Base-by-base conservation (phyloP, 2,329 filamentous ascomycete species). In the Tetracladium maxilliforme region DNA sequence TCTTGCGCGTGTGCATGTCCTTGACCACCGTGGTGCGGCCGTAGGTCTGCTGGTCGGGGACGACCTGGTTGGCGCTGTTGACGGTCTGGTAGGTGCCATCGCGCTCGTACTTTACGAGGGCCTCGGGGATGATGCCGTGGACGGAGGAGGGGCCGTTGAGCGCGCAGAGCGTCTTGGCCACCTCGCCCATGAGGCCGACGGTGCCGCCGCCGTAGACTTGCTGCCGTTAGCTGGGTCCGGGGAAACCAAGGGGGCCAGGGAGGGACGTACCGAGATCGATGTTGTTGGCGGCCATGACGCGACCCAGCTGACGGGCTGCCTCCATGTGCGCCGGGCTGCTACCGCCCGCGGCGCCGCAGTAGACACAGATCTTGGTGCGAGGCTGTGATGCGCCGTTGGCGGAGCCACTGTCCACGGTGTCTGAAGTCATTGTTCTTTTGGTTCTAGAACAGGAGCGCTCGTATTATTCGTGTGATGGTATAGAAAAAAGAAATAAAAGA, bases 1-100 rank as follows among this genome's bases (percentile, higher is more conserved):
- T 71, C 61, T 98, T 98, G 35, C 90, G 72, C 21, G 82, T 86
- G 54, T 98, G 90, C 90, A 98, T 98, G 47, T 94, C 84, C 38
- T 72, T 65, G 15, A 95, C 90, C 7, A 94, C 71, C 0, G 84
- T 94, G 9, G 84, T 94, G 21, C 64, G 60, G 7, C 90, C 90
- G 47, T 82, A 98, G 5, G 71, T 50, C 5, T 53, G 42, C 44
- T 72, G 63, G 30, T 75, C 69, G 1, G 39, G 39, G 4, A 41
- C 18, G 1, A 27, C 44, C 25, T 48, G 43, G 38, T 52, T 52
- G 28, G 45, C 39, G 32, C 30, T 32, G 5, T 32, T 33, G 44
- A 56, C 39, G 45, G 53, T 34, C 4, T 51, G 46, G 2, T 47
- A 48, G 39, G 70, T 69, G 10, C 57, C 64, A 29, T 62, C 59